phyloP scores from a whole-genome alignment of 1,139 yeast genomes.

The Candida glucosophila region DNA sequence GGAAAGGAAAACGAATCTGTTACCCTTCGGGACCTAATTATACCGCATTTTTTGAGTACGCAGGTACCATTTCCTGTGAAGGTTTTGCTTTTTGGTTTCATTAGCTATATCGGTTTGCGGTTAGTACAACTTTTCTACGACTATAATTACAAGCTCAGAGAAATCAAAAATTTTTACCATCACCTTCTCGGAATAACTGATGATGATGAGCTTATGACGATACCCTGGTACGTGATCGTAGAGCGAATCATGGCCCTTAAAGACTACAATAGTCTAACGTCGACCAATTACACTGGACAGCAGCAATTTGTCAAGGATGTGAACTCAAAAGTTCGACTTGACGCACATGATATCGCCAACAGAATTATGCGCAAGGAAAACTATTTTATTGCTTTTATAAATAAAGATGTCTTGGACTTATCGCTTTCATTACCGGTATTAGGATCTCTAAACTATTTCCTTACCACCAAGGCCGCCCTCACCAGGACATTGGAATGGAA shows the following conservation, averaged over 20 bases:
- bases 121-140: conserved; percentile 52
- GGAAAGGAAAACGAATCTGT: conserved; percentile 9
- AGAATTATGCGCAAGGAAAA: conserved; percentile 93
- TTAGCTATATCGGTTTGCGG: conserved; percentile 47
- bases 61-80: conserved; percentile 44
- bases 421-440: conserved; percentile 31
- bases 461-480: conserved; percentile 34
- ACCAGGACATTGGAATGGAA: conserved; percentile 95
- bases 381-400: conserved; percentile 81
- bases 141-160: conserved; percentile 44
- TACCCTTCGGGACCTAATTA: conserved; percentile 38
- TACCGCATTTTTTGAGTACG: conserved; percentile 52
- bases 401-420: conserved; percentile 65
- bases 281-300: conserved; percentile 24
- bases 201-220: conserved; percentile 83
- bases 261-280: conserved; percentile 71
- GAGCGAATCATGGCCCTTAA: conserved; percentile 64
- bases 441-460: conserved; percentile 23
- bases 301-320: conserved; percentile 39
- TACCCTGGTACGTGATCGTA: conserved; percentile 89
- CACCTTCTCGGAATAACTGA: conserved; percentile 64
- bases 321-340: conserved; percentile 64
- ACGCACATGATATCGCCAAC: conserved; percentile 92
- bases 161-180: conserved; percentile 56
- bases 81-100: conserved; percentile 54